Evolutionary conservation across 2,329 filamentous ascomycete species (phyloP).

Genomic region (Penicillium sp.): DNA sequence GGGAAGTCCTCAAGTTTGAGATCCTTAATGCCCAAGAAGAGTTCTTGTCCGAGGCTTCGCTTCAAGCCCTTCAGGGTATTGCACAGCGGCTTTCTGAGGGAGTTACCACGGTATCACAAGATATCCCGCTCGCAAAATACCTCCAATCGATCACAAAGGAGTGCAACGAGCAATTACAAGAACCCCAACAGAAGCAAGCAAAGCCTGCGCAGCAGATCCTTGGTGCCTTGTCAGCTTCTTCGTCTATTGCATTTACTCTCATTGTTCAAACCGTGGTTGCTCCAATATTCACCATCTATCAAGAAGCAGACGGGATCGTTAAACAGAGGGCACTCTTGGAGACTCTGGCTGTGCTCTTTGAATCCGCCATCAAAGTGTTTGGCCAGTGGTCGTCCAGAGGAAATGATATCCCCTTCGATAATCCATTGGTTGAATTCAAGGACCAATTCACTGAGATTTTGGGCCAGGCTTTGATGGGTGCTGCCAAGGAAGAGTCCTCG

Average conservation of each 20-base stretch:
- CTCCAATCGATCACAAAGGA: constrained; percentile 59
- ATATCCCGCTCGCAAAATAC: constrained; percentile 48
- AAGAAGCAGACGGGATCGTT: constrained; percentile 55
- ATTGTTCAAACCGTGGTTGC: constrained; percentile 54
- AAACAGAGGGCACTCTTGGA: constrained; percentile 60
- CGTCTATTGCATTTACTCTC: constrained; percentile 50
- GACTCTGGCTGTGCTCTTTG: constrained; percentile 53
- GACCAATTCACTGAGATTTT: constrained; percentile 52
- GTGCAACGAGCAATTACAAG: constrained; percentile 61
- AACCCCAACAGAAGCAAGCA: constrained; percentile 63
- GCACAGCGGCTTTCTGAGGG: constrained; percentile 50
- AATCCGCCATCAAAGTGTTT: constrained; percentile 53
- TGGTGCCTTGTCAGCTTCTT: constrained; percentile 51
- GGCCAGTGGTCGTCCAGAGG: constrained; percentile 50
- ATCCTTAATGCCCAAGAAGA: constrained; percentile 62
- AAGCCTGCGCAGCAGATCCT: constrained; percentile 59
- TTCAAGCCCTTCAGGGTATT: constrained; percentile 52
- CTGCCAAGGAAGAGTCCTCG: constrained; percentile 47
- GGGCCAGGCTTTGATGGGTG: constrained; percentile 50
- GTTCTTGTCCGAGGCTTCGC: constrained; percentile 55
- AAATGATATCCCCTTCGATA: constrained; percentile 34
- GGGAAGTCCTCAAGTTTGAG: constrained; percentile 65
- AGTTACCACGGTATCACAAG: constrained; percentile 34
- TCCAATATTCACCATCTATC: constrained; percentile 54
- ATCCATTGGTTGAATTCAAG: constrained; percentile 45